Conservation (phyloP, 108 stramenopile genomes). For the Skeletonema marinoi region DNA sequence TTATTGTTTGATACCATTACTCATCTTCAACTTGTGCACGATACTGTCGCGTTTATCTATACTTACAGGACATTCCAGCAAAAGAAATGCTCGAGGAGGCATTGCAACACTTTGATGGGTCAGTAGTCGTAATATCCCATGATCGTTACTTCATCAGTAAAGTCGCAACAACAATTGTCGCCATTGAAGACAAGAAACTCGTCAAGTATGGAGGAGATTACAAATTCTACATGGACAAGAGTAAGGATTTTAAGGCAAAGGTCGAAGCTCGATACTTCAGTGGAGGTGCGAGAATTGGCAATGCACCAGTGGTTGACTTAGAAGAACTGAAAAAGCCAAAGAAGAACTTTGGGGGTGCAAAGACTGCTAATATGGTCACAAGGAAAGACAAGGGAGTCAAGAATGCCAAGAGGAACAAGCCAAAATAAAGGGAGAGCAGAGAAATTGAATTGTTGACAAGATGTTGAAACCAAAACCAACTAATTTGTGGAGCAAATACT, state of each 20-base stretch:
- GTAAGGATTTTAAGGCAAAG: constrained; percentile 79
- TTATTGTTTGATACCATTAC: not conserved
- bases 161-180: constrained; percentile 93
- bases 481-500: not conserved
- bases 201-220: constrained; percentile 93
- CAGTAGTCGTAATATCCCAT: constrained; percentile 93
- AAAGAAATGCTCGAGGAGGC: constrained; percentile 99
- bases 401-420: constrained; percentile 90
- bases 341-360: constrained; percentile 94
- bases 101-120: constrained; percentile 91
- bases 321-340: constrained; percentile 69
- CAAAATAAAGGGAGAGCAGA: not conserved
- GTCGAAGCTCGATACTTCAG: constrained; percentile 84
- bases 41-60: not conserved
- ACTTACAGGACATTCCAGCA: constrained; percentile 85
- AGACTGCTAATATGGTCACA: constrained; percentile 77
- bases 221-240: constrained; percentile 93
- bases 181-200: constrained; percentile 89
- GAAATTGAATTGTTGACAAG: not conserved
- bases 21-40: no score
- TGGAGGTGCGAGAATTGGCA: constrained; percentile 75
- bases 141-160: constrained; percentile 97
- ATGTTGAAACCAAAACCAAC: no score
- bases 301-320: constrained; percentile 73
- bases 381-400: constrained; percentile 95